These are phyloP conservation scores for Pseudozyma sp. DNA, from an alignment of 1,284 basidiomycete genomes.

Conservation along the genomic window DNA sequence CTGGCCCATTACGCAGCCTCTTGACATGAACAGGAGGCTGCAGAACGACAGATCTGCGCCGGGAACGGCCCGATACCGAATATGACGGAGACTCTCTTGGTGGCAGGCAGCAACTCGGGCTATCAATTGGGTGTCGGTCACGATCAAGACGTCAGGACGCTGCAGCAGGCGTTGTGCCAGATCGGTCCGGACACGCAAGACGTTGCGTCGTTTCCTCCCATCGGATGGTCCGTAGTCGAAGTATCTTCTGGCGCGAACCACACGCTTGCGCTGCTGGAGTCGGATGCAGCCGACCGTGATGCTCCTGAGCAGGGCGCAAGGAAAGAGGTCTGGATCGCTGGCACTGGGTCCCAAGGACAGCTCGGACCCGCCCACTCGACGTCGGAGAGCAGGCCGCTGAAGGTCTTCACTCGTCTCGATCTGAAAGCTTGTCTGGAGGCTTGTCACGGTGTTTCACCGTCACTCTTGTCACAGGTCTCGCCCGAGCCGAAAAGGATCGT, in stretches of 20 bases:
- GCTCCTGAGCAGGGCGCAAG: background rate
- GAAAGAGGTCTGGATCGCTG: slow-evolving; percentile 28
- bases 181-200: background rate
- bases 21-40: background rate
- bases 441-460: background rate
- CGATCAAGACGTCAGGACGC: slow-evolving; percentile 20
- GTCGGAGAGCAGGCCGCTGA: background rate
- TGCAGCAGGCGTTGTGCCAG: slow-evolving; percentile 20
- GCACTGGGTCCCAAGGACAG: slow-evolving; percentile 33
- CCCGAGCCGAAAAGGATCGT: slow-evolving; percentile 19
- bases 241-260: slow-evolving; percentile 49
- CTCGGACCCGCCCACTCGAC: slow-evolving; percentile 15
- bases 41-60: background rate
- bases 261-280: slow-evolving; percentile 31
- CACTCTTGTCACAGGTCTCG: background rate
- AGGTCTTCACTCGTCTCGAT: slow-evolving; percentile 25
- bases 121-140: slow-evolving; percentile 35
- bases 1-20: no score
- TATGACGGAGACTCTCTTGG: slow-evolving; percentile 27
- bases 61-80: background rate
- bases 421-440: slow-evolving; percentile 1
- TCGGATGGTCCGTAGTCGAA: slow-evolving; percentile 5
- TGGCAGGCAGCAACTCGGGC: slow-evolving; percentile 51
- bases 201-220: slow-evolving; percentile 18
- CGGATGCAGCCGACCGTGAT: background rate